These are phyloP conservation scores for Lachancea meyersii DNA, from an alignment of 805 yeast genomes.

Conservation along the genomic window DNA sequence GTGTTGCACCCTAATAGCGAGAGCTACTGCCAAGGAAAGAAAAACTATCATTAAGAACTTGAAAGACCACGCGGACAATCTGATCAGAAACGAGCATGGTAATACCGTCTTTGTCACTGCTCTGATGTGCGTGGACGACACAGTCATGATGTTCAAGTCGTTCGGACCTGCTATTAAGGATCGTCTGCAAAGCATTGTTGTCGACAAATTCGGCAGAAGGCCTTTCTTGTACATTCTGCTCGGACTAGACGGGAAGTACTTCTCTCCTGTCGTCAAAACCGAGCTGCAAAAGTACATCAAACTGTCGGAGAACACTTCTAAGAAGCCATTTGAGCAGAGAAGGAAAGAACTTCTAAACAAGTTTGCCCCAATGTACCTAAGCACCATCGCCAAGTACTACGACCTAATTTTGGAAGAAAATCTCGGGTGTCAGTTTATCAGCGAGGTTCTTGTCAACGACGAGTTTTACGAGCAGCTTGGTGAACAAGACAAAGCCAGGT, in stretches of 20 bases:
- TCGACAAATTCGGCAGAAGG: constrained; percentile 77
- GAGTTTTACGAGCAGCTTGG: constrained; percentile 37
- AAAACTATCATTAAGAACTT: constrained; percentile 66
- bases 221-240: constrained; percentile 76
- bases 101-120: constrained; percentile 70
- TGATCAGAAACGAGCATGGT: constrained; percentile 83
- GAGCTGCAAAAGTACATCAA: constrained; percentile 56
- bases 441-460: constrained; percentile 64
- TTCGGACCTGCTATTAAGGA: constrained; percentile 47
- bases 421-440: constrained; percentile 75
- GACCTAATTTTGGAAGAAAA: constrained; percentile 54
- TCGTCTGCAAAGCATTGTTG: constrained; percentile 49
- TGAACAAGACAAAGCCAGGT: constrained; percentile 32
- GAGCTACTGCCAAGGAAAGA: constrained; percentile 88
- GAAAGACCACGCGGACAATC: constrained; percentile 66
- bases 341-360: constrained; percentile 58
- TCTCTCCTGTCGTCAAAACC: constrained; percentile 62
- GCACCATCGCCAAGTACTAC: constrained; percentile 46
- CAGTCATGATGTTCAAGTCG: constrained; percentile 71
- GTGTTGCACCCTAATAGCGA: constrained; percentile 72
- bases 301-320: constrained; percentile 63
- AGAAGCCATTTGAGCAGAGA: constrained; percentile 76
- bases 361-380: constrained; percentile 61
- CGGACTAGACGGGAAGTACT: constrained; percentile 76
- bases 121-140: constrained; percentile 88